Evolutionary conservation across 257 asterid genomes (phyloP).

Genomic region (Gentiana macrophylla): DNA sequence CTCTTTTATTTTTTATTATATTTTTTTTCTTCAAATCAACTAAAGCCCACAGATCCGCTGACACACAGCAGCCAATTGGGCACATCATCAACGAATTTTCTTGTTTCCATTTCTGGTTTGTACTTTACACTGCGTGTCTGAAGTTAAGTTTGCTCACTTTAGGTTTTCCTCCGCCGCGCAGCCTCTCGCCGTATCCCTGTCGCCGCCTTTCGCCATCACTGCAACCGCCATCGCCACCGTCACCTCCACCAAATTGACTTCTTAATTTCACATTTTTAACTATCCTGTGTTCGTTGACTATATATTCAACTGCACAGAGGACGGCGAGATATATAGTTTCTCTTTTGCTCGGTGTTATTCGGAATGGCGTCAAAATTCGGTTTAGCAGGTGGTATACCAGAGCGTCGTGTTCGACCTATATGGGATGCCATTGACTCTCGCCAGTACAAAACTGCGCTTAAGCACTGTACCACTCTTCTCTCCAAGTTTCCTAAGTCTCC

Average conservation of each 20-base stretch:
- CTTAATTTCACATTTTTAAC: not conserved
- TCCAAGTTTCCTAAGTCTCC: constrained; percentile 79
- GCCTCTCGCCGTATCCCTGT: not conserved
- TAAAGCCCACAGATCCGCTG: too few species aligned
- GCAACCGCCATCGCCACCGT: not conserved
- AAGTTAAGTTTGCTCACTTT: not conserved
- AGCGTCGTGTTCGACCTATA: constrained; percentile 85
- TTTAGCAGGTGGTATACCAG: constrained; percentile 88
- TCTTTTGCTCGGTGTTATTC: not conserved
- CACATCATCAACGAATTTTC: too few species aligned
- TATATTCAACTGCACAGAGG: not conserved
- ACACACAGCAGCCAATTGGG: too few species aligned
- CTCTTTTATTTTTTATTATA: too few species aligned
- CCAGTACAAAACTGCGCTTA: constrained; percentile 87
- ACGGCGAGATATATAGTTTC: not conserved
- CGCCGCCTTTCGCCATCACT: constrained; percentile 2
- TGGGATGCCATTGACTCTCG: constrained; percentile 97
- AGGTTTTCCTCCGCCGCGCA: constrained; percentile 8
- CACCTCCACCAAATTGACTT: too few species aligned
- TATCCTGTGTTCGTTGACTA: not conserved
- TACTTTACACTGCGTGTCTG: too few species aligned
- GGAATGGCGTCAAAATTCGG: constrained; percentile 86
- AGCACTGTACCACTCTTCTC: constrained; percentile 58
- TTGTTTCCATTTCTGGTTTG: too few species aligned
- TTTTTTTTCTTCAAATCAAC: too few species aligned